phyloP scores from a whole-genome alignment of 192 early-diverging fungal species.

The Backusella westeae region DNA sequence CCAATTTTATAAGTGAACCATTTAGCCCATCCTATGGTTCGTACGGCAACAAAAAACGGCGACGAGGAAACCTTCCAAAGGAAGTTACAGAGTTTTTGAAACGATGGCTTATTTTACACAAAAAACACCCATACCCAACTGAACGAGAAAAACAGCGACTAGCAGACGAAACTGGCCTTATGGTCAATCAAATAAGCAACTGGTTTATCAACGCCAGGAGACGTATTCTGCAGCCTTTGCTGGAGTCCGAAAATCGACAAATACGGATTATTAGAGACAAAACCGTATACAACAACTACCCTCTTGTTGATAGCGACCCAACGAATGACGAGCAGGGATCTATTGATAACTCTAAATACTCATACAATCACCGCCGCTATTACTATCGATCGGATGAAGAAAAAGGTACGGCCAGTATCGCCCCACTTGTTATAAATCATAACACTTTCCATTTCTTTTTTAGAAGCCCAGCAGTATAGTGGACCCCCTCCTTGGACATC shows the following conservation, averaged over 20 bases:
- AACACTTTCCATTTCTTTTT: not conserved
- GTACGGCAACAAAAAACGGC: not conserved
- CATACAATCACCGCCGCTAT: not conserved
- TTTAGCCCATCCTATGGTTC: not conserved
- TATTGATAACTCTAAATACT: not conserved
- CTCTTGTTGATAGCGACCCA: not conserved
- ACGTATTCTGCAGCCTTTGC: constrained; percentile 13
- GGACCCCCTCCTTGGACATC: not conserved
- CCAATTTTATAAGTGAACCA: constrained; percentile 9
- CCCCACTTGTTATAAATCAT: not conserved
- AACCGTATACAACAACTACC: not conserved
- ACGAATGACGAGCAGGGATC: not conserved
- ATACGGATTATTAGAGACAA: not conserved
- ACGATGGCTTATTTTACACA: constrained; percentile 17
- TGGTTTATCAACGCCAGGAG: constrained; percentile 20
- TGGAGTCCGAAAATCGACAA: constrained; percentile 6
- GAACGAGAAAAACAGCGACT: constrained; percentile 13
- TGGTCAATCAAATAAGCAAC: constrained; percentile 18
- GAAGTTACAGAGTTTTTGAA: constrained; percentile 14
- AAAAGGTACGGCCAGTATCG: not conserved
- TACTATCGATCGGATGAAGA: not conserved
- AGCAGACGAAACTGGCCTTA: constrained; percentile 8
- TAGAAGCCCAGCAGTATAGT: not conserved
- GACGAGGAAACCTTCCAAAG: constrained; percentile 19
- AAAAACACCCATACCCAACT: constrained; percentile 19